phyloP scores from a whole-genome alignment of 2,329 filamentous ascomycete species.

The Calonectria fujianensis region DNA sequence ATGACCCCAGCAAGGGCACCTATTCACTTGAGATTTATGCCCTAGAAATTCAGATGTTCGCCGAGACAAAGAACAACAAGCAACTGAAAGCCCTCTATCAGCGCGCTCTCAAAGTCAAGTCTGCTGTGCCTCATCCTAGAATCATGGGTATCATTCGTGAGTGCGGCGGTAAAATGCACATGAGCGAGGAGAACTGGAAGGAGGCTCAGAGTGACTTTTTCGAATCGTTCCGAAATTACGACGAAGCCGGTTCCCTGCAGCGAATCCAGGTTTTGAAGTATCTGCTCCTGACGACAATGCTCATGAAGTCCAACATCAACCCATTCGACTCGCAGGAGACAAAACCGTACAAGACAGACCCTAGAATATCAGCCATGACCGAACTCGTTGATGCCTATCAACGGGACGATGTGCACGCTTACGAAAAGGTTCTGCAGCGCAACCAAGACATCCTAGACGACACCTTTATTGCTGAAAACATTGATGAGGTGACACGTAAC shows the following conservation, averaged over 20 bases:
- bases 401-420: slow-evolving; percentile 92
- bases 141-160: slow-evolving; percentile 99
- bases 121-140: slow-evolving; percentile 98
- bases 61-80: slow-evolving; percentile 97
- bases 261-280: slow-evolving; percentile 99
- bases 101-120: slow-evolving; percentile 91
- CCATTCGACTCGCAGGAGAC: slow-evolving; percentile 99
- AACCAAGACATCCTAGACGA: slow-evolving; percentile 94
- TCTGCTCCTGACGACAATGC: slow-evolving; percentile 95
- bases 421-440: slow-evolving; percentile 89
- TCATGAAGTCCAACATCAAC: slow-evolving; percentile 99
- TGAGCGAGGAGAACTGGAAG: slow-evolving; percentile 99
- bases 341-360: slow-evolving; percentile 97
- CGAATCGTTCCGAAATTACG: slow-evolving; percentile 98
- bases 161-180: slow-evolving; percentile 99
- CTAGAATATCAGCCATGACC: slow-evolving; percentile 97
- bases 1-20: slow-evolving; percentile 96
- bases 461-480: slow-evolving; percentile 98
- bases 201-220: slow-evolving; percentile 98
- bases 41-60: slow-evolving; percentile 98
- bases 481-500: slow-evolving; percentile 98
- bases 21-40: slow-evolving; percentile 97
- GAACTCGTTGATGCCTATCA: slow-evolving; percentile 98
- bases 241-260: slow-evolving; percentile 96
- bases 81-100: slow-evolving; percentile 95